A percentile compares a stretch with the other conserved stretches of the same genome.
Evolutionary conservation across 768 basidiomycete species (phyloP).

Genomic region (Sarcodon sp.): DNA sequence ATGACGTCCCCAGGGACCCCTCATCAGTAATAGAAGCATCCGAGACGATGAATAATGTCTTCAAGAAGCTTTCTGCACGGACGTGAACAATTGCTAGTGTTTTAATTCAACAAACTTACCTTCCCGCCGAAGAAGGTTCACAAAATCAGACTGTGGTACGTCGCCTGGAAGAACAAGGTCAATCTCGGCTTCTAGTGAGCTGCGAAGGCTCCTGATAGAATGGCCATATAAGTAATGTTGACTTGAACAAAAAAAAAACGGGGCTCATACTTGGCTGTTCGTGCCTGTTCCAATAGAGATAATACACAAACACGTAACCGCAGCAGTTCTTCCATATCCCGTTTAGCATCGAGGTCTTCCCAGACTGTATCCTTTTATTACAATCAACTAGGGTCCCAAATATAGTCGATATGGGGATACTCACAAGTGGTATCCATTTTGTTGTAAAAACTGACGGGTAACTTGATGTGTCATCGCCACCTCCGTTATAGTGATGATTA

Average conservation of each 20-base stretch:
- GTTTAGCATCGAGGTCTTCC: constrained; percentile 41
- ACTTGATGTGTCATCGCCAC: constrained; percentile 4
- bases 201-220: constrained; percentile 45
- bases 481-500: constrained; percentile 23
- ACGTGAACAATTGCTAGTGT: neutral
- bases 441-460: constrained; percentile 54
- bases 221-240: constrained; percentile 1
- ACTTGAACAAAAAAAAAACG: neutral
- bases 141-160: constrained; percentile 11
- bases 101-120: constrained; percentile 9
- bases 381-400: neutral
- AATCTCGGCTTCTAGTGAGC: constrained; percentile 67
- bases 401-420: constrained; percentile 10
- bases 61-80: constrained; percentile 42
- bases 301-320: constrained; percentile 48
- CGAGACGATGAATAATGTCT: constrained; percentile 74
- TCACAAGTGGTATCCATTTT: constrained; percentile 59
- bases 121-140: constrained; percentile 33
- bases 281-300: constrained; percentile 61
- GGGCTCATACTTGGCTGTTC: constrained; percentile 54
- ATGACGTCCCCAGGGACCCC: constrained; percentile 23
- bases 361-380: constrained; percentile 39
- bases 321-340: constrained; percentile 54
- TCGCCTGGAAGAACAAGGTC: constrained; percentile 41
- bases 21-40: constrained; percentile 42